These are phyloP conservation scores for Oxalis stricta DNA, from an alignment of 441 rosid genomes.

Conservation along the genomic window DNA sequence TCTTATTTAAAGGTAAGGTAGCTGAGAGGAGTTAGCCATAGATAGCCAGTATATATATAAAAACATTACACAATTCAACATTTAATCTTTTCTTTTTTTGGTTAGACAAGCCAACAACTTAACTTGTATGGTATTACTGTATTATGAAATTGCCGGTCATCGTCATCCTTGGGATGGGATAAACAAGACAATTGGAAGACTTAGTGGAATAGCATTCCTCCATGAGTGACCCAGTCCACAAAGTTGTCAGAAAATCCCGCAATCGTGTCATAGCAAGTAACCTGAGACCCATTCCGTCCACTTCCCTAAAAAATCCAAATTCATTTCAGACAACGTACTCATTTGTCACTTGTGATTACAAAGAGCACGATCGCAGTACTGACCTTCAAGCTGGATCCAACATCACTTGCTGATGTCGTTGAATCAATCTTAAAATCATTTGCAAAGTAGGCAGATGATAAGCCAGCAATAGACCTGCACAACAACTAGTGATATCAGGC, in stretches of 20 bases:
- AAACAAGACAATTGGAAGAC: not conserved
- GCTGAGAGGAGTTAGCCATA: too few species aligned
- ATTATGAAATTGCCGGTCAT: too few species aligned
- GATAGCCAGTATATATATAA: too few species aligned
- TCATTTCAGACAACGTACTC: too few species aligned
- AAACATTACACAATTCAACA: too few species aligned
- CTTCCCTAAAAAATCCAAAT: conserved; percentile 25
- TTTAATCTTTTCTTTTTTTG: too few species aligned
- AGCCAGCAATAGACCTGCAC: conserved; percentile 45
- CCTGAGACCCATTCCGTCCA: conserved; percentile 14
- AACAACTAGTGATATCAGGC: not conserved
- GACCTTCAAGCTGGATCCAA: conserved; percentile 42
- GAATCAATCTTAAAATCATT: conserved; percentile 25
- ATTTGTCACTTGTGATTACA: too few species aligned
- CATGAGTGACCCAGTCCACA: conserved; percentile 53
- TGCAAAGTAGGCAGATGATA: conserved; percentile 39
- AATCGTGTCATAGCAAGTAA: conserved; percentile 7
- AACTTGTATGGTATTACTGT: conserved; percentile 12
- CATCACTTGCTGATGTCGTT: conserved; percentile 28
- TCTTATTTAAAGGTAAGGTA: too few species aligned
- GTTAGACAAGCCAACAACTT: not conserved
- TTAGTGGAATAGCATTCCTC: conserved; percentile 36
- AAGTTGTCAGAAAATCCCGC: conserved; percentile 39
- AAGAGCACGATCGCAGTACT: too few species aligned
- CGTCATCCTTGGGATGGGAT: conserved; percentile 47